Evolutionary conservation across 2,329 filamentous ascomycete species (phyloP).

Genomic region (Fusarium sp.): DNA sequence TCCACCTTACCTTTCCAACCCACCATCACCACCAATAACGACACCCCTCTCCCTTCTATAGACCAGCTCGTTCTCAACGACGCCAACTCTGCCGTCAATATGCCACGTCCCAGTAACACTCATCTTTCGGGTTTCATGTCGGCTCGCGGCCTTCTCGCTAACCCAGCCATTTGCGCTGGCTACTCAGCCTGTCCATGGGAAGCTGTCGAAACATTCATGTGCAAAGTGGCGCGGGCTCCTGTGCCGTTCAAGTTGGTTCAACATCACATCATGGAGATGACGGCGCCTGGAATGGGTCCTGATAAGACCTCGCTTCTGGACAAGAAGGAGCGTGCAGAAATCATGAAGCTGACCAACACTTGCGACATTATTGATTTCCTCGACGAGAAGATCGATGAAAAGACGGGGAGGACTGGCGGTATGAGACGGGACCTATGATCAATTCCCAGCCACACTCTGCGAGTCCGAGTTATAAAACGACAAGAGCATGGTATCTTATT

Average conservation of each 20-base stretch:
- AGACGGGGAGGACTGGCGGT: conserved; percentile 50
- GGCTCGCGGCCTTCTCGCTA: conserved; percentile 74
- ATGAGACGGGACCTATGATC: conserved; percentile 52
- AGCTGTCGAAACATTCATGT: conserved; percentile 73
- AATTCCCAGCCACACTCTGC: neutral
- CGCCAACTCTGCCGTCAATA: conserved; percentile 11
- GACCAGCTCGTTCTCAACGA: conserved; percentile 49
- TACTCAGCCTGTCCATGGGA: conserved; percentile 69
- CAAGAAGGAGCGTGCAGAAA: conserved; percentile 65
- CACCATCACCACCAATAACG: conserved; percentile 46
- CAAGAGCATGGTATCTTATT: conserved; percentile 45
- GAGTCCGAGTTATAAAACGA: neutral
- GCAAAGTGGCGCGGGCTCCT: conserved; percentile 66
- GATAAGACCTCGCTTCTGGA: conserved; percentile 65
- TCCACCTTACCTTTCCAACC: conserved; percentile 59
- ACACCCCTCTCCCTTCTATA: conserved; percentile 38
- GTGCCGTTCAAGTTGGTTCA: conserved; percentile 72
- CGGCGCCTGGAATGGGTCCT: conserved; percentile 65
- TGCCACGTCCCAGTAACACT: conserved; percentile 56
- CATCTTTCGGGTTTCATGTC: conserved; percentile 75
- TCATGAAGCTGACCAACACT: conserved; percentile 65
- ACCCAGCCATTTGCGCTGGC: conserved; percentile 74
- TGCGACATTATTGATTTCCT: conserved; percentile 71
- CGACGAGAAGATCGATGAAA: conserved; percentile 61
- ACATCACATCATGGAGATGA: conserved; percentile 78